Conservation (phyloP, 371 early-diverging fungal species). For the Globomyces sp. region DNA sequence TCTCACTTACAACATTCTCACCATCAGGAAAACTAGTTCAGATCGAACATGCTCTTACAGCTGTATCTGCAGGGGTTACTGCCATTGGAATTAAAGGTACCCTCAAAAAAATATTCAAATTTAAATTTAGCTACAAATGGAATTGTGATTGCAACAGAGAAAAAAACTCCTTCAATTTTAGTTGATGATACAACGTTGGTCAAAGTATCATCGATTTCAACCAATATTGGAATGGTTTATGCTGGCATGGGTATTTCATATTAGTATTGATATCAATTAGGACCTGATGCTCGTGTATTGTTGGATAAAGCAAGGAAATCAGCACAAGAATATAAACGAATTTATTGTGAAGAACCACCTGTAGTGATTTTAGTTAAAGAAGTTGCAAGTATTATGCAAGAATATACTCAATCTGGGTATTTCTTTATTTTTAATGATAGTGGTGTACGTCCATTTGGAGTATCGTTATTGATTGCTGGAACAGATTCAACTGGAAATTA, state of each 20-base stretch:
- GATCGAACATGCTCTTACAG: conserved; percentile 98
- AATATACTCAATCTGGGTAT: conserved; percentile 87
- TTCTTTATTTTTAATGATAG: no score
- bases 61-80: conserved; percentile 94
- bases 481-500: conserved; percentile 88
- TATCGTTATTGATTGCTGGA: conserved; percentile 95
- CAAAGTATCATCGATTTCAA: conserved; percentile 85
- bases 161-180: conserved; percentile 90
- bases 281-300: conserved; percentile 94
- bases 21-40: conserved; percentile 99
- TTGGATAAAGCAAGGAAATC: conserved; percentile 93
- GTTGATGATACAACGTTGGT: conserved; percentile 88
- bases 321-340: conserved; percentile 90
- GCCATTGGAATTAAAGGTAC: conserved; percentile 97
- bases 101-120: not conserved
- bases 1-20: conserved; percentile 99
- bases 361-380: conserved; percentile 92
- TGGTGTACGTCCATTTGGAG: conserved; percentile 99
- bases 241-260: conserved; percentile 85
- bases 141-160: conserved; percentile 97
- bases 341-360: conserved; percentile 95
- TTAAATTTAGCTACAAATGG: conserved; percentile 81
- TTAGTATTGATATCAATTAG: no score
- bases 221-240: conserved; percentile 95
- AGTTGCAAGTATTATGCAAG: conserved; percentile 96